phyloP scores from a whole-genome alignment of 805 yeast genomes.

The Starmerella floris region DNA sequence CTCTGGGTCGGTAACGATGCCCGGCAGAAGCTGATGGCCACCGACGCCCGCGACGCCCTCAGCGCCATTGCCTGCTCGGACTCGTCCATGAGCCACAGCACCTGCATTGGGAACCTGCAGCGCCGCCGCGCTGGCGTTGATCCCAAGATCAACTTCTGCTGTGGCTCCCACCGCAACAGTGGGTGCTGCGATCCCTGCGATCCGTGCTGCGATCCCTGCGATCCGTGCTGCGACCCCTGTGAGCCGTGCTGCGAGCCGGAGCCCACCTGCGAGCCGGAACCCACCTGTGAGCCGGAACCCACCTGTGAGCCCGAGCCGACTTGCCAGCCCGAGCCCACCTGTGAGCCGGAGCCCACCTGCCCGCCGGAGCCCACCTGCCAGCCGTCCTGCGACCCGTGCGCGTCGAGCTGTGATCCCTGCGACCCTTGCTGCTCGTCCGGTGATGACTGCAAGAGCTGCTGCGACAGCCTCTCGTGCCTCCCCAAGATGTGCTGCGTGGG shows the following conservation, averaged over 20 bases:
- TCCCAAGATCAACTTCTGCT: constrained; percentile 9
- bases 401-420: constrained; percentile 4
- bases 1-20: constrained; percentile 10
- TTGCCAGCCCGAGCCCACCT: no score
- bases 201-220: constrained; percentile 5
- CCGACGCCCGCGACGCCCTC: constrained; percentile 2
- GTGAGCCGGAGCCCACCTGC: no score
- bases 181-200: constrained; percentile 6
- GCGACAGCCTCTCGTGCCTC: constrained; percentile 5
- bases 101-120: background rate
- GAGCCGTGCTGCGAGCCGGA: constrained; percentile 2
- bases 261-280: constrained; percentile 1
- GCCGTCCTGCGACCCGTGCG: no score
- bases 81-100: background rate
- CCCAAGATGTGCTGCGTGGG: constrained; percentile 9
- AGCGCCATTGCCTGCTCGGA: background rate
- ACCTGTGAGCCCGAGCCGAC: no score
- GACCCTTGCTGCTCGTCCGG: constrained; percentile 1
- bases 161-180: constrained; percentile 1
- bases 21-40: constrained; percentile 3
- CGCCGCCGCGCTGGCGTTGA: constrained; percentile 9
- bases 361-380: no score
- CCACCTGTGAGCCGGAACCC: no score
- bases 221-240: constrained; percentile 2
- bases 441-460: constrained; percentile 2